A percentile compares a stretch with the other conserved stretches of the same genome.
Evolutionary conservation across 1,139 yeast genomes (phyloP).

Genomic region (Wickerhamiella pararugosa): DNA sequence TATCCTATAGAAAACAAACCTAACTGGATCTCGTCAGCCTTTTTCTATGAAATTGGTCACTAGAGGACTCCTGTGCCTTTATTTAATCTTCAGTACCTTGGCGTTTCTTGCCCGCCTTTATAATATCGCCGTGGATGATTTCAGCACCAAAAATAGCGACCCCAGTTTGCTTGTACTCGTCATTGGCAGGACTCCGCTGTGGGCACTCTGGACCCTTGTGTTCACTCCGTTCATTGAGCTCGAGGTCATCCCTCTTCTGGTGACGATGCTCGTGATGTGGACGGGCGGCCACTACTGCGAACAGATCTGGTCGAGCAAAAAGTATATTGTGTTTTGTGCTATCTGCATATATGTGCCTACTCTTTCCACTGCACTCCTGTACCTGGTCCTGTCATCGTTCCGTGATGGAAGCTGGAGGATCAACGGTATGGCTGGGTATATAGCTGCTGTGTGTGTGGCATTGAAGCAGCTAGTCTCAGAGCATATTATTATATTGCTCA

Average conservation of each 20-base stretch:
- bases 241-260: conserved; percentile 11
- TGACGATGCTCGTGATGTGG: conserved; percentile 10
- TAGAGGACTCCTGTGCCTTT: too few relatives aligned
- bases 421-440: conserved; percentile 11
- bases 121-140: conserved; percentile 1
- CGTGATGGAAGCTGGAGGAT: conserved; percentile 9
- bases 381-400: conserved; percentile 5
- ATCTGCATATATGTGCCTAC: conserved; percentile 8
- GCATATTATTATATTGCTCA: conserved; percentile 13
- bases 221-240: conserved; percentile 14
- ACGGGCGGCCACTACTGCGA: conserved; percentile 16
- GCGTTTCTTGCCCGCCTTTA: background rate
- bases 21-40: too few relatives aligned
- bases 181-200: conserved; percentile 14
- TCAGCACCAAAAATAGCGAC: conserved; percentile 5
- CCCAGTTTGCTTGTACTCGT: conserved; percentile 10
- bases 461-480: conserved; percentile 16
- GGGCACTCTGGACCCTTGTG: conserved; percentile 14
- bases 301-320: conserved; percentile 11
- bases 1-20: too few relatives aligned
- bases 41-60: too few relatives aligned
- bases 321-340: conserved; percentile 9
- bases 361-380: conserved; percentile 10
- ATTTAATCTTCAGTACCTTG: too few relatives aligned
- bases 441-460: conserved; percentile 15